Percentiles rank a stretch among this genome's conserved stretches.
These are phyloP conservation scores for Diaporthe caulivora DNA, from an alignment of 2,329 filamentous ascomycete genomes.

Conservation along the genomic window DNA sequence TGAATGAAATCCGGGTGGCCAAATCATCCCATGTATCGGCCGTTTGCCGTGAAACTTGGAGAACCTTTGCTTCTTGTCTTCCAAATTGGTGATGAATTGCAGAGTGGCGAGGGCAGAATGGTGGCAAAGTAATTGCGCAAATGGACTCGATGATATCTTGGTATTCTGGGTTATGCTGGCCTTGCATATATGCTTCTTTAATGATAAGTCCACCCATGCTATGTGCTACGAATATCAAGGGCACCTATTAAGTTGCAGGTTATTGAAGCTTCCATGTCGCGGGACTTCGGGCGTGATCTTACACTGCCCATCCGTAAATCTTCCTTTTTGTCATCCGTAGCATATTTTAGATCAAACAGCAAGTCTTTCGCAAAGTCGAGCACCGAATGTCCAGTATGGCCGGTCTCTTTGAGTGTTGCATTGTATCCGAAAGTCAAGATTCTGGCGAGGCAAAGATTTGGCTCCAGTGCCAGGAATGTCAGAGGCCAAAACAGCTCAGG, in stretches of 20 bases:
- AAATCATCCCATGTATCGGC: too few relatives aligned
- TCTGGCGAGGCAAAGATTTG: background rate
- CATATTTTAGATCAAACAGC: background rate
- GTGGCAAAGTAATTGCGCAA: conserved; percentile 45
- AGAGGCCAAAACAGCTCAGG: conserved; percentile 2
- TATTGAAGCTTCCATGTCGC: background rate
- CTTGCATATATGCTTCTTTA: conserved; percentile 41
- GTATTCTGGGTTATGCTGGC: conserved; percentile 44
- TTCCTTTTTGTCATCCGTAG: background rate
- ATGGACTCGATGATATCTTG: conserved; percentile 45
- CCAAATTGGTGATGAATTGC: too few relatives aligned
- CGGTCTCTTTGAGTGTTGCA: background rate
- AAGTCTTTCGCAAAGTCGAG: conserved; percentile 6
- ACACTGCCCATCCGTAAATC: background rate
- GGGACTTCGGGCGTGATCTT: background rate
- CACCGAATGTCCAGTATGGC: background rate
- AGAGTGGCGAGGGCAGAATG: too few relatives aligned
- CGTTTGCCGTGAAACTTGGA: too few relatives aligned
- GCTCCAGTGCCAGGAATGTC: background rate
- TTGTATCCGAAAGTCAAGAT: conserved; percentile 23
- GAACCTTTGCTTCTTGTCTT: too few relatives aligned
- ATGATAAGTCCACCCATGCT: conserved; percentile 26
- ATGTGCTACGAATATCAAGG: conserved; percentile 15
- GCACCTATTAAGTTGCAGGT: background rate
- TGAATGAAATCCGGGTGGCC: too few relatives aligned